phyloP scores from a whole-genome alignment of 345 rosid genomes.

The Salix arbutifolia region DNA sequence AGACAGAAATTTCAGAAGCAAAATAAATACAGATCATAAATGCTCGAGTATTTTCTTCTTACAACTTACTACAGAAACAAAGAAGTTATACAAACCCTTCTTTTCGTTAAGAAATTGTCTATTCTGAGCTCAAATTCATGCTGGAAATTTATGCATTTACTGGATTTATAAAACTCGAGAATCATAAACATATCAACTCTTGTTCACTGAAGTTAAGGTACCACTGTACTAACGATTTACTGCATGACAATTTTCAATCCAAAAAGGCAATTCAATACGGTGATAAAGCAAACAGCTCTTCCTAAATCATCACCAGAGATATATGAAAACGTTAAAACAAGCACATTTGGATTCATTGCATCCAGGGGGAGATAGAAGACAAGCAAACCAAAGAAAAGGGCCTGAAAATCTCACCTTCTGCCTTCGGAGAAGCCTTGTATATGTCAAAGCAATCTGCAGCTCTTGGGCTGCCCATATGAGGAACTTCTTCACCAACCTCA shows the following conservation, averaged over 20 bases:
- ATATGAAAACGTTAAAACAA: neutral
- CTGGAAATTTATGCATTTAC: neutral
- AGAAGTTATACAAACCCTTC: neutral
- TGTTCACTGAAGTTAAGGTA: too few species aligned
- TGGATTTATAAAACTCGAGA: too few species aligned
- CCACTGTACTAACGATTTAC: too few species aligned
- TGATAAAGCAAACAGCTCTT: neutral
- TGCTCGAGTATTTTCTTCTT: neutral
- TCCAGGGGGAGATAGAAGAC: neutral
- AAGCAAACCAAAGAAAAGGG: neutral
- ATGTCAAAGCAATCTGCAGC: slow-evolving; percentile 84
- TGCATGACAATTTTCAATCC: too few species aligned
- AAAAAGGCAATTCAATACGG: too few species aligned
- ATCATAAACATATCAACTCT: too few species aligned
- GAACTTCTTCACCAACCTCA: slow-evolving; percentile 75
- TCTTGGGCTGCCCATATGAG: slow-evolving; percentile 77
- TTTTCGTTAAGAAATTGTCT: neutral
- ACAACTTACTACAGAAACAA: too few species aligned
- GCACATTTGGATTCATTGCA: neutral
- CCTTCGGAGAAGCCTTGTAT: slow-evolving; percentile 12
- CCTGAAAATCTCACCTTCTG: neutral
- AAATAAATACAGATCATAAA: neutral
- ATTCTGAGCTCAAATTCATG: neutral
- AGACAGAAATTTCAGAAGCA: neutral
- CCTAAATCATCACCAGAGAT: neutral